A percentile compares a stretch with the other conserved stretches of the same genome.
Conservation (phyloP, 2,329 filamentous ascomycete species). For the Ophiocordyceps australis region DNA sequence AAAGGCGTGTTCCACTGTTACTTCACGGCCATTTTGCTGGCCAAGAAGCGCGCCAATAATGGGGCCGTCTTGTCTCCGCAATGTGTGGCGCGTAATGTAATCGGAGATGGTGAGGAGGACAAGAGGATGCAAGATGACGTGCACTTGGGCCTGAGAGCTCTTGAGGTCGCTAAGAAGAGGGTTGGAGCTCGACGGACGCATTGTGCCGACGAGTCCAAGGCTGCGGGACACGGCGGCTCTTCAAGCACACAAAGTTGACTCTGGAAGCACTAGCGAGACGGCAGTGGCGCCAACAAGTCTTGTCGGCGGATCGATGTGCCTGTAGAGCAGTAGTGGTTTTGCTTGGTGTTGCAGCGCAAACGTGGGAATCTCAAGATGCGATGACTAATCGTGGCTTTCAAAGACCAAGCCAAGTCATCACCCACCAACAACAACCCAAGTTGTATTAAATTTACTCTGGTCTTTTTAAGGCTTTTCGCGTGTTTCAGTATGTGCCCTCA, state of each 20-base stretch:
- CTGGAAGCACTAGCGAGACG: too few relatives aligned
- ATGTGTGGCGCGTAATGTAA: conserved; percentile 79
- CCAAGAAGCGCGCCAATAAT: conserved; percentile 79
- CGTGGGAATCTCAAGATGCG: too few relatives aligned
- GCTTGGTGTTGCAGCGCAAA: too few relatives aligned
- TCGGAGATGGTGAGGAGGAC: conserved; percentile 94
- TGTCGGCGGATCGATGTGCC: too few relatives aligned
- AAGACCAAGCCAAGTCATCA: too few relatives aligned
- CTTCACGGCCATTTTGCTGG: conserved; percentile 75
- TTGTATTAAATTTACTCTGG: too few relatives aligned
- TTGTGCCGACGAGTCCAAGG: conserved; percentile 15
- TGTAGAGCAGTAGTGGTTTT: too few relatives aligned
- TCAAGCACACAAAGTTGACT: neutral
- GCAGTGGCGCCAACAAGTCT: too few relatives aligned
- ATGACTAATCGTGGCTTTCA: too few relatives aligned
- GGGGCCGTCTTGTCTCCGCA: conserved; percentile 57
- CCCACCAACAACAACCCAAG: too few relatives aligned
- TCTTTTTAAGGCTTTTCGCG: too few relatives aligned
- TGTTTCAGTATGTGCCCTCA: too few relatives aligned
- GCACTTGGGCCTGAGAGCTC: conserved; percentile 57
- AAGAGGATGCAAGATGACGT: conserved; percentile 82
- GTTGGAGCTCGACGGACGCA: conserved; percentile 29
- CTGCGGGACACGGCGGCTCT: neutral
- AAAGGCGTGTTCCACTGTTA: conserved; percentile 87
- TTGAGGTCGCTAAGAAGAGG: conserved; percentile 48